Evolutionary conservation across 2,329 filamentous ascomycete genomes (phyloP).

Genomic region (Penicillium sp.): DNA sequence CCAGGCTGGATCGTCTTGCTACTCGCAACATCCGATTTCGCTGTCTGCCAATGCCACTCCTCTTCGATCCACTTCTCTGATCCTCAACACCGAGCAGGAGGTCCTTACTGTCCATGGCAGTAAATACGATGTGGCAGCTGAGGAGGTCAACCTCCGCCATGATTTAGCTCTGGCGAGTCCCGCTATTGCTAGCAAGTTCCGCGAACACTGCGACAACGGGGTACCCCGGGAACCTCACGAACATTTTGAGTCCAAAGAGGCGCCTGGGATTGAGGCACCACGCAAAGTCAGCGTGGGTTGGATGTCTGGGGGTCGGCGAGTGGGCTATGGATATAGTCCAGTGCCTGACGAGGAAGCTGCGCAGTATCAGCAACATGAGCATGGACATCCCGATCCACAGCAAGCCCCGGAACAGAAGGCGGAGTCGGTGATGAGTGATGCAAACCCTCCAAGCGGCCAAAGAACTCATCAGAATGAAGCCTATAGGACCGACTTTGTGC

Average conservation of each 20-base stretch:
- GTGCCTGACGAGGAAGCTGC: slow-evolving; percentile 33
- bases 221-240: slow-evolving; percentile 6
- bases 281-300: slow-evolving; percentile 47
- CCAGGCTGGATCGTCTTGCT: slow-evolving; percentile 31
- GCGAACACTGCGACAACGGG: slow-evolving; percentile 35
- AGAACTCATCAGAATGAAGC: not conserved
- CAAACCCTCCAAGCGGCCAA: not conserved
- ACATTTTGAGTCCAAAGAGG: slow-evolving; percentile 5
- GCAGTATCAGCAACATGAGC: not conserved
- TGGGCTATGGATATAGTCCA: slow-evolving; percentile 46
- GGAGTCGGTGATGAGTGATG: not conserved
- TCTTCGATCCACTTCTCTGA: not conserved
- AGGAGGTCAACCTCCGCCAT: not conserved
- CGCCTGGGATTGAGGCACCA: slow-evolving; percentile 17
- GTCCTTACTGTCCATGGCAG: not conserved
- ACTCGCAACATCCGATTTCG: slow-evolving; percentile 31
- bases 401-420: not conserved
- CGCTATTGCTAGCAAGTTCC: slow-evolving; percentile 37
- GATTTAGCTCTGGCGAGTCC: slow-evolving; percentile 7
- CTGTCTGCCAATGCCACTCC: slow-evolving; percentile 15
- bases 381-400: not conserved
- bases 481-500: not conserved
- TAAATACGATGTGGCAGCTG: slow-evolving; percentile 9
- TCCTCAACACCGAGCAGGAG: not conserved
- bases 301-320: slow-evolving; percentile 46